These are phyloP conservation scores for Aspergillus ochraceoroseus DNA, from an alignment of 2,329 filamentous ascomycete species.

Conservation along the genomic window DNA sequence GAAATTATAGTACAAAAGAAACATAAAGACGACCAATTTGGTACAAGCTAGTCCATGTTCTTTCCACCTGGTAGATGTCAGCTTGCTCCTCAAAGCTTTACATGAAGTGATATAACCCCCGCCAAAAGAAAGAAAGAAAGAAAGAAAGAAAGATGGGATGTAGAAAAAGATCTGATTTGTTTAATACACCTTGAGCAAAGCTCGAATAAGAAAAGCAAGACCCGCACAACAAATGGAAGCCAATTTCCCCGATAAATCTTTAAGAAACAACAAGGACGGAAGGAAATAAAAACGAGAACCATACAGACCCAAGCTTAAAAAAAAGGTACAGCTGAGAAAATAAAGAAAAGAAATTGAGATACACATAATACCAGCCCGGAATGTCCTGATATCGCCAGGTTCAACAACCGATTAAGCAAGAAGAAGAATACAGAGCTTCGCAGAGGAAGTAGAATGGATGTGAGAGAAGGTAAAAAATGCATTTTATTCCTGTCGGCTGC, in stretches of 20 bases:
- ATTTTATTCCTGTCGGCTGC: constrained; percentile 63
- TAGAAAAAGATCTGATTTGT: constrained; percentile 24
- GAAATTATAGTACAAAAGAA: too few species aligned
- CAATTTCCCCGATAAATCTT: constrained; percentile 21
- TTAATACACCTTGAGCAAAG: constrained; percentile 28
- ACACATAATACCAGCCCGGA: constrained; percentile 13
- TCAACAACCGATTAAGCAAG: constrained; percentile 9
- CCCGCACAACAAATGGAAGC: constrained; percentile 10
- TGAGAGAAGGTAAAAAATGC: neutral
- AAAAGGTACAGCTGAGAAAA: constrained; percentile 2
- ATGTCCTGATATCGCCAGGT: constrained; percentile 10
- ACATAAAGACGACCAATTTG: too few species aligned
- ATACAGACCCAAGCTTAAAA: constrained; percentile 7
- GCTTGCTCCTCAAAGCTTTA: too few species aligned
- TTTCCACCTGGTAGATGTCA: too few species aligned
- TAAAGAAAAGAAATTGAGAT: constrained; percentile 15
- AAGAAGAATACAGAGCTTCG: constrained; percentile 6
- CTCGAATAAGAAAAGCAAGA: constrained; percentile 10
- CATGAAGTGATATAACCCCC: too few species aligned
- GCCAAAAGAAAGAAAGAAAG: neutral
- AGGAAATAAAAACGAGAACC: constrained; percentile 8
- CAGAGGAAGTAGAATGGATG: neutral
- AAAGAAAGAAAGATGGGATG: constrained; percentile 7
- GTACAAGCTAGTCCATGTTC: too few species aligned
- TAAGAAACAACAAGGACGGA: constrained; percentile 12